Evolutionary conservation across 768 basidiomycete genomes (phyloP).

Genomic region (Sarcomyxa edulis): DNA sequence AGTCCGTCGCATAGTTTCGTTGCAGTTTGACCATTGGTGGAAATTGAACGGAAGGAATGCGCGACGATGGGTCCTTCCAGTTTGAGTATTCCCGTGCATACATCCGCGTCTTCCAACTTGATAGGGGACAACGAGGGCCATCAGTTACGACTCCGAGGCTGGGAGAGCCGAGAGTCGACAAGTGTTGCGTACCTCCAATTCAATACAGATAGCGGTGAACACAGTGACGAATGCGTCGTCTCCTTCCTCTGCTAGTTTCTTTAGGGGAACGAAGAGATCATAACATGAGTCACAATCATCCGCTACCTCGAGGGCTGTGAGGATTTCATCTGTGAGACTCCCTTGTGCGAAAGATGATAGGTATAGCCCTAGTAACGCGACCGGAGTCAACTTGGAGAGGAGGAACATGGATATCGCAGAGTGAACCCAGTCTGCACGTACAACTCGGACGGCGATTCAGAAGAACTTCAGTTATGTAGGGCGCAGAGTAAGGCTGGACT

Average conservation of each 20-base stretch:
- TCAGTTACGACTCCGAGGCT: neutral
- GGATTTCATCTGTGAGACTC: constrained; percentile 16
- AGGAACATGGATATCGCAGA: too few species aligned
- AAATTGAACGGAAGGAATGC: constrained; percentile 47
- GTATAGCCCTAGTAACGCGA: too few species aligned
- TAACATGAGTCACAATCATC: constrained; percentile 49
- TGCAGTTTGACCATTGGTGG: constrained; percentile 38
- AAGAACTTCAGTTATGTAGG: too few species aligned
- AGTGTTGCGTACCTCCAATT: constrained; percentile 24
- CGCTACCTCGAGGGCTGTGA: constrained; percentile 37
- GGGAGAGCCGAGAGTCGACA: neutral
- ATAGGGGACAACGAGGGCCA: neutral
- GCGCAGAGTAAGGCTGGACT: too few species aligned
- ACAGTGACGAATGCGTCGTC: constrained; percentile 40
- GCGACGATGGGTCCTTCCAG: constrained; percentile 55
- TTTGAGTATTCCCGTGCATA: constrained; percentile 46
- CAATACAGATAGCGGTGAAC: constrained; percentile 40
- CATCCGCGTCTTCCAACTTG: constrained; percentile 50
- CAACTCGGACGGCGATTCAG: too few species aligned
- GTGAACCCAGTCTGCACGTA: too few species aligned
- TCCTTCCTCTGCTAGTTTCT: constrained; percentile 41
- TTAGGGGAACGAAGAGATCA: constrained; percentile 39
- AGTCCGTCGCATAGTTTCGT: constrained; percentile 51
- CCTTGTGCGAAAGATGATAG: too few species aligned
- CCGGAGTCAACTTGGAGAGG: too few species aligned